A percentile compares a stretch with the other conserved stretches of the same genome.
These are phyloP conservation scores for Globisporangium orthogonon DNA, from an alignment of 352 stramenopile genomes.

Conservation along the genomic window DNA sequence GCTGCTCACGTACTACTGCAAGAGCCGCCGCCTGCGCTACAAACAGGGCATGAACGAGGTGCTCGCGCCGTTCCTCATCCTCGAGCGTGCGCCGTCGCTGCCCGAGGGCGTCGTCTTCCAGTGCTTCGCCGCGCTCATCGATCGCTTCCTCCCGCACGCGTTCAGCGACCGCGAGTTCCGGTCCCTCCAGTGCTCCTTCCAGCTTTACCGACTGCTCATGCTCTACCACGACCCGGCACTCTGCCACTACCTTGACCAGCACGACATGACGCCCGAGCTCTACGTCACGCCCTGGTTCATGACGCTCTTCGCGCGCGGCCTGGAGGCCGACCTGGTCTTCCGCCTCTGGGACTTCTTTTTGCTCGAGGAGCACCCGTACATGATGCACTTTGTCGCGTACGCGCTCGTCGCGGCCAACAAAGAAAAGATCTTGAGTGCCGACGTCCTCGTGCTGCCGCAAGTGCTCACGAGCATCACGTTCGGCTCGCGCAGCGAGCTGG, in stretches of 20 bases:
- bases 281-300: constrained; percentile 94
- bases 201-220: constrained; percentile 87
- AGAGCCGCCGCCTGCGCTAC: constrained; percentile 84
- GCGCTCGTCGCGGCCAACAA: constrained; percentile 65
- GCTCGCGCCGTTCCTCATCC: constrained; percentile 87
- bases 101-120: constrained; percentile 75
- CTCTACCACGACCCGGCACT: constrained; percentile 90
- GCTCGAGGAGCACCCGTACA: constrained; percentile 80
- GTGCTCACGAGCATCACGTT: constrained; percentile 77
- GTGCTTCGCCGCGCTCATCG: constrained; percentile 87
- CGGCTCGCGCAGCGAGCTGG: constrained; percentile 39
- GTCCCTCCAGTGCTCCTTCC: constrained; percentile 90
- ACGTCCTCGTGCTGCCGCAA: constrained; percentile 75
- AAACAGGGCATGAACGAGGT: constrained; percentile 95
- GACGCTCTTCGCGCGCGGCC: constrained; percentile 87
- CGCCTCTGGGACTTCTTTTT: constrained; percentile 91
- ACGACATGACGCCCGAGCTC: constrained; percentile 90
- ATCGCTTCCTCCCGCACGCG: constrained; percentile 83
- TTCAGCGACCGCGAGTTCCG: constrained; percentile 89
- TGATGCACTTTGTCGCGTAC: constrained; percentile 88
- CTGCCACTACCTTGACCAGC: constrained; percentile 83
- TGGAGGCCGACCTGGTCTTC: constrained; percentile 70
- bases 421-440: constrained; percentile 47
- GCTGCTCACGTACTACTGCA: constrained; percentile 92
- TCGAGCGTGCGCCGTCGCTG: constrained; percentile 36